These are phyloP conservation scores for Biscogniauxia sp. DNA, from an alignment of 2,329 filamentous ascomycete species.

Conservation along the genomic window DNA sequence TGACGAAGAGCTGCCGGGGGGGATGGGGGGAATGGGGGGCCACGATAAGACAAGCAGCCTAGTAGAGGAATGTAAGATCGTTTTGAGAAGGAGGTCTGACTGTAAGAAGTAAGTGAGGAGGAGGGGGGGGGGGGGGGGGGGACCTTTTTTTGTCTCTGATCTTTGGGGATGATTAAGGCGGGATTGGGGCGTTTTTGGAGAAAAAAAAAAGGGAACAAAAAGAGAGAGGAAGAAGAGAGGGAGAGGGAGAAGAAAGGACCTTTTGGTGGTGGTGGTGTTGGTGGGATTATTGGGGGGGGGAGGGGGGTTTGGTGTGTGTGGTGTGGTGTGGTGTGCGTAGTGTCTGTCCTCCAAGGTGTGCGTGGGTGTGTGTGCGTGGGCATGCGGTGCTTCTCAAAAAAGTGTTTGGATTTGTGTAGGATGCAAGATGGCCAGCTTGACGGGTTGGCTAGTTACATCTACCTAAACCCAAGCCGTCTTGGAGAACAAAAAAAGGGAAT, in stretches of 20 bases:
- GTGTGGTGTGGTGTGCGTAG: neutral
- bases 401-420: neutral
- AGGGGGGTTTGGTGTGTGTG: neutral
- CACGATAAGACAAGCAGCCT: slow-evolving; percentile 27
- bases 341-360: neutral
- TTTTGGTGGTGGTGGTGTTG: neutral
- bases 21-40: slow-evolving; percentile 12
- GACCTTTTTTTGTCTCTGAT: neutral
- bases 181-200: slow-evolving; percentile 3
- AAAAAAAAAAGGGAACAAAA: neutral
- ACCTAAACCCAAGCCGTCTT: slow-evolving; percentile 4
- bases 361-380: neutral
- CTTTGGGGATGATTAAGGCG: neutral
- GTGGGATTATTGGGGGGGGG: neutral
- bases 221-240: neutral
- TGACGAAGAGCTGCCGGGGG: slow-evolving; percentile 8
- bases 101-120: slow-evolving; percentile 1
- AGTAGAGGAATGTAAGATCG: slow-evolving; percentile 21
- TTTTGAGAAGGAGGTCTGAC: slow-evolving; percentile 3
- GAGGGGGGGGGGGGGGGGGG: neutral
- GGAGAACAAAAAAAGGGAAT: slow-evolving; percentile 6
- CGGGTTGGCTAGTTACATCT: neutral
- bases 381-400: neutral
- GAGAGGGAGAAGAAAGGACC: neutral
- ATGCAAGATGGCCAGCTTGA: neutral